Base-by-base conservation (phyloP, 768 basidiomycete species). In the Rhodotorula kratochvilovae region DNA sequence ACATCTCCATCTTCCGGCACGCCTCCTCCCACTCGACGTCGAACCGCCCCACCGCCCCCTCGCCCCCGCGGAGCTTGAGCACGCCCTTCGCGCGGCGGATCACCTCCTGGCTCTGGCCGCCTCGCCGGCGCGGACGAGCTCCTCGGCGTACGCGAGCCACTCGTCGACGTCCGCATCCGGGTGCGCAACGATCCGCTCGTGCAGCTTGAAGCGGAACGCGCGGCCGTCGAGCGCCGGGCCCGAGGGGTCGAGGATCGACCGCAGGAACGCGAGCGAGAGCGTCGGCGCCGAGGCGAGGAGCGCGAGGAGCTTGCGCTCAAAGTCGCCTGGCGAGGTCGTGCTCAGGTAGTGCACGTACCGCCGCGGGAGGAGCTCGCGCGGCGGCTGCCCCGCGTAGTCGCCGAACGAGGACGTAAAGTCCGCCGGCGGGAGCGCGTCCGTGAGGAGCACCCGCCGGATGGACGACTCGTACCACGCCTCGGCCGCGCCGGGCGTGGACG, bases 111-210 rank as follows among this genome's bases (percentile, higher is more conserved):
- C 42, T 39, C 54, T 58, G 8, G 4, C 43, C 1, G 61, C 73
- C 11, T 57, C n/a, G 2, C 57, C 57, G 13, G 36, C n/a, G 45
- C 50, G 31, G 53, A 74, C 57, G 35, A 60, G 39, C 54, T 74
- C 73, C n/a, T 61, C 63, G 23, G 73, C 73, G 27, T 51, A 70
- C 33, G 48, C 66, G 39, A 67, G 29, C 73, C 73, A 74, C 45
- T 70, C 73, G 16, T 54, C 58, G 17, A 55, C 48, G 5, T 54
- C 66, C 0, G 73, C 73, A 11, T 67, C 73, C 1, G 56, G 58
- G 50, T 74, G 73, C 2, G 45, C 58, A n/a, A 62, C 48, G 63
- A 74, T 68, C 16, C 62, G 54, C 33, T 66, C 66, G 56, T 65
- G 63, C 19, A 74, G 27, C 33, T 12, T 21, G 12, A 21, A n/a